These are phyloP conservation scores for Magnaporthales sp. DNA, from an alignment of 2,329 filamentous ascomycete species.

Conservation along the genomic window DNA sequence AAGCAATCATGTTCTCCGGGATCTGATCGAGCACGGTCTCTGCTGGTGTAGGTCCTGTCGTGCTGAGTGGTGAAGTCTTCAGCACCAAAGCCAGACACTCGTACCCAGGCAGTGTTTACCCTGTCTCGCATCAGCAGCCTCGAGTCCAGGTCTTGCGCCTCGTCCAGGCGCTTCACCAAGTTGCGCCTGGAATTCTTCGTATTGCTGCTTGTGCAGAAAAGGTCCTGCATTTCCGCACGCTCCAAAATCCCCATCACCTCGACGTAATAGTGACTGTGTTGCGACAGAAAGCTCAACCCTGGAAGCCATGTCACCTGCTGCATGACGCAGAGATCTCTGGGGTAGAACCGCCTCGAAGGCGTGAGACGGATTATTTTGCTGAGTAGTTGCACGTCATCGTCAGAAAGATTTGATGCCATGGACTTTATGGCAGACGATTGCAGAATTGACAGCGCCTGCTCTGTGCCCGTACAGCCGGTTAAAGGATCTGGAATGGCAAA, in stretches of 20 bases:
- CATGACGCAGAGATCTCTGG: not conserved
- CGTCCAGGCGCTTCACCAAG: not conserved
- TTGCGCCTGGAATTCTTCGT: not conserved
- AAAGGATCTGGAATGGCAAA: conserved; percentile 40
- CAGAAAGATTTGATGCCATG: conserved; percentile 20
- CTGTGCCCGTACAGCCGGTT: conserved; percentile 41
- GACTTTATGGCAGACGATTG: conserved; percentile 32
- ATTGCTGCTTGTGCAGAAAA: not conserved
- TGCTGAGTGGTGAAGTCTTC: not conserved
- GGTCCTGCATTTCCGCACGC: no score
- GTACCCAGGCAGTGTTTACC: not conserved
- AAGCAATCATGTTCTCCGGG: not conserved
- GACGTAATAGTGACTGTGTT: not conserved
- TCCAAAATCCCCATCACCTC: not conserved
- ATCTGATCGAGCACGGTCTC: not conserved
- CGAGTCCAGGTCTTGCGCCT: not conserved
- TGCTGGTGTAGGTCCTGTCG: not conserved
- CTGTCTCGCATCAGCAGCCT: not conserved
- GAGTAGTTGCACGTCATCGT: conserved; percentile 23
- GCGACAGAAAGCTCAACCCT: not conserved
- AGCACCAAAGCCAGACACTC: not conserved
- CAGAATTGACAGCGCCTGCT: conserved; percentile 41
- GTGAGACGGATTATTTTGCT: conserved; percentile 24
- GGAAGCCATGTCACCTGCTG: not conserved
- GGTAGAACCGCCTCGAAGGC: not conserved